Base-by-base conservation (phyloP, 495 filamentous ascomycete species). In the Pyronema omphalodes region DNA sequence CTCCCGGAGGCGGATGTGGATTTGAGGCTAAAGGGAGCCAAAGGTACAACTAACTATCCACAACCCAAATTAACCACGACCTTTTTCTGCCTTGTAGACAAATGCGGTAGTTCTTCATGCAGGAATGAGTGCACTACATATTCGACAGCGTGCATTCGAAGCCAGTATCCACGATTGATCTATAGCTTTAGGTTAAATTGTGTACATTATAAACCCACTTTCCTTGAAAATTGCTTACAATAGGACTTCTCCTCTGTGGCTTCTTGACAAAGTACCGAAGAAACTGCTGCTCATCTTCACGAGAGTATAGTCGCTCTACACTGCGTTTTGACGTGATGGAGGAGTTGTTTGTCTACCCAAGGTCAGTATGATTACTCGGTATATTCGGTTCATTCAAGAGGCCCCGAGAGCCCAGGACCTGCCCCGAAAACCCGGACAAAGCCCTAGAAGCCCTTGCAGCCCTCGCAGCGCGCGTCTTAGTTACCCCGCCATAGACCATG, bases 291-390 rank as follows among this genome's bases (percentile, higher is more conserved):
- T 89, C 73, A 52, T 77, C 67, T 12, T 75, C 67, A 58, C 58
- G 52, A 53, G 81, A 81, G 67, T 94, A 94, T 15, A 91, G 73
- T 60, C 79, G 78, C 64, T 93, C 86, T 33, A 94, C 86, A 59
- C 83, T 87, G 55, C 86, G 75, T 65, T 94, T 94, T 23, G 85
- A 93, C 39, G 86, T 80, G 60, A 94, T 93, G 60, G 82, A 88
- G 67, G 82, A 86, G 65, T 78, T 86, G 63, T 94, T 94, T 52
- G 88, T 94, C 82, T 88, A 59, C 47, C 23, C 23, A 5, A 29
- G 23, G 23, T 29, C 23, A 29, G 23, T 29, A 29, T 29, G 23
- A 5, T 29, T 29, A 5, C 23, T 29, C 23, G 5, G 23, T 29
- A 29, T 5, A 29, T 5, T 29, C 23, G 5, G 23, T 29, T 2